phyloP scores from a whole-genome alignment of 2,329 filamentous ascomycete genomes.

The Nigrospora oryzae region DNA sequence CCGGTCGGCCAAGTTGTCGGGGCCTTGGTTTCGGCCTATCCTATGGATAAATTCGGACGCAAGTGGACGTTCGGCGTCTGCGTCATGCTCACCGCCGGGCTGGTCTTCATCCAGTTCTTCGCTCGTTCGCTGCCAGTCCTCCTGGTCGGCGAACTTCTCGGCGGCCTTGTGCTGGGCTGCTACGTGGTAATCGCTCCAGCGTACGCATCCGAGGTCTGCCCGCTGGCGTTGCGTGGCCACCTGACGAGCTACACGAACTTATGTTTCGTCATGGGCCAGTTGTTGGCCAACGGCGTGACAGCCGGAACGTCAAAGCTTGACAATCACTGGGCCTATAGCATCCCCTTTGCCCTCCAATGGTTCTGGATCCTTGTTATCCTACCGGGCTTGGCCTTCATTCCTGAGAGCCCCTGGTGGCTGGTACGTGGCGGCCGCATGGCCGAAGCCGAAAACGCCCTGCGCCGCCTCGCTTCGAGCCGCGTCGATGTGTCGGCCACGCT shows the following conservation, averaged over 20 bases:
- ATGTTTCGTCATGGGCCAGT: constrained; percentile 54
- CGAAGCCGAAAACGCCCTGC: constrained; percentile 30
- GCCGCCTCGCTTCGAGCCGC: constrained; percentile 33
- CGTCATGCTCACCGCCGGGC: constrained; percentile 34
- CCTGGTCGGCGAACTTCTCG: constrained; percentile 52
- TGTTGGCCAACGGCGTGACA: constrained; percentile 41
- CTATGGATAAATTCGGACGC: constrained; percentile 35
- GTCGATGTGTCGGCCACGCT: constrained; percentile 40
- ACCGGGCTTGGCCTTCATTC: constrained; percentile 35
- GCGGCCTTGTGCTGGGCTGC: constrained; percentile 51
- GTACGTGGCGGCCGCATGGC: constrained; percentile 30
- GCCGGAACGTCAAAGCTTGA: constrained; percentile 28
- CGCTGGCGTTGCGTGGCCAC: constrained; percentile 46
- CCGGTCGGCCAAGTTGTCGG: constrained; percentile 49
- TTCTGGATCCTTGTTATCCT: constrained; percentile 38
- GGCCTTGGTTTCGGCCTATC: constrained; percentile 39
- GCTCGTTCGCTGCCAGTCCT: constrained; percentile 45
- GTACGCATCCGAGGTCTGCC: constrained; percentile 54
- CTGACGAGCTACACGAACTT: constrained; percentile 53
- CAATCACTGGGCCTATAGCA: constrained; percentile 39
- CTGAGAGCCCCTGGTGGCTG: constrained; percentile 43
- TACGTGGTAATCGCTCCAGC: constrained; percentile 51
- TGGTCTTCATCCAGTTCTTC: constrained; percentile 58
- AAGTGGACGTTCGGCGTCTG: constrained; percentile 35
- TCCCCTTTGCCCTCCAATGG: constrained; percentile 42